Percentiles rank a stretch among this genome's conserved stretches.
These are phyloP conservation scores for Lyophyllum decastes DNA, from an alignment of 768 basidiomycete species.

Conservation along the genomic window DNA sequence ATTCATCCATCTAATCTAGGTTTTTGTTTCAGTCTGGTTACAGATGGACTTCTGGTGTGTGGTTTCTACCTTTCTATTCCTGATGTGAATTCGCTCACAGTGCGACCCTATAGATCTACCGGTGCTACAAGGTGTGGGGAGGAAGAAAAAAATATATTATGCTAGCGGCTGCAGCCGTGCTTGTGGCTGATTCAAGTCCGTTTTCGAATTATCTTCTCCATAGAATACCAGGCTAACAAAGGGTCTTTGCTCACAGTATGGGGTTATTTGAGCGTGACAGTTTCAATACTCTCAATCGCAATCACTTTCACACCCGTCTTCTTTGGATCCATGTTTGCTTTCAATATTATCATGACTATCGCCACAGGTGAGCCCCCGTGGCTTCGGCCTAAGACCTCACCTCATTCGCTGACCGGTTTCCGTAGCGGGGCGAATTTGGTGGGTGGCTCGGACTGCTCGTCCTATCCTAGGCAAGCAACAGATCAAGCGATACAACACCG, in stretches of 20 bases:
- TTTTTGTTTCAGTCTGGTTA: not conserved
- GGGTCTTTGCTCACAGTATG: slow-evolving; percentile 8
- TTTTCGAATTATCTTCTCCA: too few species aligned
- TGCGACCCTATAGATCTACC: slow-evolving; percentile 24
- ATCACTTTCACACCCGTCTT: slow-evolving; percentile 4
- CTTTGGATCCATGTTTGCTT: slow-evolving; percentile 17
- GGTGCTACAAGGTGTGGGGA: slow-evolving; percentile 41
- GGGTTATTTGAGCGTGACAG: slow-evolving; percentile 15
- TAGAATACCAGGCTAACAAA: too few species aligned
- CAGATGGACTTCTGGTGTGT: not conserved
- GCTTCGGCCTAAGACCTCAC: not conserved
- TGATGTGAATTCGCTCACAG: not conserved
- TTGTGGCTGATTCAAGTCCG: too few species aligned
- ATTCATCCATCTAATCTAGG: not conserved
- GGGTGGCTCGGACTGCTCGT: slow-evolving; percentile 14
- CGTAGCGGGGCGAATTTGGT: slow-evolving; percentile 11
- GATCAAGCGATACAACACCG: slow-evolving; percentile 11
- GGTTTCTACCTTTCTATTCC: not conserved
- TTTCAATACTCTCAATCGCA: not conserved
- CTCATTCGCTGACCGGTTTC: not conserved
- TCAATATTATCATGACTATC: slow-evolving; percentile 22
- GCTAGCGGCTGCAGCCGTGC: too few species aligned
- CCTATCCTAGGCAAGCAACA: slow-evolving; percentile 6
- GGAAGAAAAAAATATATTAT: not conserved
- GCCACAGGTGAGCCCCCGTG: slow-evolving; percentile 16